Base-by-base conservation (phyloP, 805 yeast species). In the Candida orba region DNA sequence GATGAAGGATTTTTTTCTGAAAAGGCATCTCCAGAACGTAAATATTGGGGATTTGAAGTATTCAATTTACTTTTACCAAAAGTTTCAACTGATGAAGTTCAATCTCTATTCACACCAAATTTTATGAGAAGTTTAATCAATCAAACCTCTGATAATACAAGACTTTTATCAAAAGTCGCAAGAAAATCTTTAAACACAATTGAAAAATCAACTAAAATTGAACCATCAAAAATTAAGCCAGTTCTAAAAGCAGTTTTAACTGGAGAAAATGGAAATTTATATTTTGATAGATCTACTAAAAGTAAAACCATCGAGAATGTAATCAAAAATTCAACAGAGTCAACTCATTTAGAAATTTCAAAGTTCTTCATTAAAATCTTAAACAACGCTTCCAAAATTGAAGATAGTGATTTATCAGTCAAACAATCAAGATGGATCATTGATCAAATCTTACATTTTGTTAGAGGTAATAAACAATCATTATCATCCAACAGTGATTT, bases 31-130 rank as follows among this genome's bases (percentile, higher is more conserved):
- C 76, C 81, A 29, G 97, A 90, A 60, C 71, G 96, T 45, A 91
- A 90, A 60, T 85, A 73, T 61, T 76, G 87, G 75, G 98, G 96
- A 0, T 78, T 90, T 53, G 84, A 84, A 52, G 73, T 89, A 10
- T 78, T 90, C 48, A 69, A 65, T 35, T 66, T 71, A 41, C 70
- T 79, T 43, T 58, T 81, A 7, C 57, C 61, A 36, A 44, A 48
- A 8, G 52, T 60, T 7, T 50, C 61, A 3, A 43, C 59, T 4
- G 42, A 56, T 10, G 36, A 52, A 4, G 49, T 60, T 1, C 36
- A 51, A 3, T 34, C 34, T 8, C 50, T 81, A 2, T 72, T 84
- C 58, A 74, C 84, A 6, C 76, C 74, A 25, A 86, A 88, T 57
- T 68, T 90, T 27, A 60, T 82, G 66, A 72, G 95, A 57, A 75